Evolutionary conservation across 2,329 filamentous ascomycete genomes (phyloP).

Genomic region (Elsinoe fawcettii): DNA sequence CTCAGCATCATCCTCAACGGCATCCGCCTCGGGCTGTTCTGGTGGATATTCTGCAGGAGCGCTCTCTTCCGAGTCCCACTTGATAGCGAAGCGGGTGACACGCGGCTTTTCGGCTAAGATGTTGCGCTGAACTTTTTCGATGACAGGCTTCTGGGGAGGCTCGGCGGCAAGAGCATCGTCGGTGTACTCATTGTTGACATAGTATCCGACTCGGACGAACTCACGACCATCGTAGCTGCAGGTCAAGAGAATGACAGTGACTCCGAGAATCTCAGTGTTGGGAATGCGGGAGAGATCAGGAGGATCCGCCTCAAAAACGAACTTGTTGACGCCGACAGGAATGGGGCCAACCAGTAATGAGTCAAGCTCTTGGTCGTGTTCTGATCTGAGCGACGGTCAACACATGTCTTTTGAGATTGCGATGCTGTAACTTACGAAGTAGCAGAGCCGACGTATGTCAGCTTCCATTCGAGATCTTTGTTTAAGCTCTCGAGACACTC

Average conservation of each 20-base stretch:
- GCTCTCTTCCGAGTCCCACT: conserved; percentile 98
- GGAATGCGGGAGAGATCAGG: conserved; percentile 87
- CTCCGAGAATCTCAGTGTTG: conserved; percentile 88
- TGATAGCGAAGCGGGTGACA: conserved; percentile 96
- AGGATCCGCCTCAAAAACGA: conserved; percentile 91
- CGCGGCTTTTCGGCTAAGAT: conserved; percentile 94
- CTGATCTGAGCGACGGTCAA: conserved; percentile 52
- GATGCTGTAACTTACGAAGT: conserved; percentile 63
- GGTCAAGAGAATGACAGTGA: conserved; percentile 92
- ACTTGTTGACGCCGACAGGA: conserved; percentile 96
- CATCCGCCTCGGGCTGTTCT: conserved; percentile 93
- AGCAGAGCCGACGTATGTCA: conserved; percentile 97
- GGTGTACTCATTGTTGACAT: conserved; percentile 99
- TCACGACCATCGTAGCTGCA: conserved; percentile 95
- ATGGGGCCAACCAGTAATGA: conserved; percentile 95
- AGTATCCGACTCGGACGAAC: conserved; percentile 97
- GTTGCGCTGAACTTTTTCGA: conserved; percentile 87
- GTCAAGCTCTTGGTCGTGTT: conserved; percentile 98
- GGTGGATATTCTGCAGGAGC: conserved; percentile 93
- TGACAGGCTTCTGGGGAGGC: conserved; percentile 81
- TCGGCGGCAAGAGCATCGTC: conserved; percentile 81
- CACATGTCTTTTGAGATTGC: neutral
- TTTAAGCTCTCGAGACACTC: conserved; percentile 92
- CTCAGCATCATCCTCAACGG: conserved; percentile 69
- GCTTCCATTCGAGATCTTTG: conserved; percentile 98